Evolutionary conservation across 441 rosid genomes (phyloP).

Genomic region (Adansonia madagascariensis): DNA sequence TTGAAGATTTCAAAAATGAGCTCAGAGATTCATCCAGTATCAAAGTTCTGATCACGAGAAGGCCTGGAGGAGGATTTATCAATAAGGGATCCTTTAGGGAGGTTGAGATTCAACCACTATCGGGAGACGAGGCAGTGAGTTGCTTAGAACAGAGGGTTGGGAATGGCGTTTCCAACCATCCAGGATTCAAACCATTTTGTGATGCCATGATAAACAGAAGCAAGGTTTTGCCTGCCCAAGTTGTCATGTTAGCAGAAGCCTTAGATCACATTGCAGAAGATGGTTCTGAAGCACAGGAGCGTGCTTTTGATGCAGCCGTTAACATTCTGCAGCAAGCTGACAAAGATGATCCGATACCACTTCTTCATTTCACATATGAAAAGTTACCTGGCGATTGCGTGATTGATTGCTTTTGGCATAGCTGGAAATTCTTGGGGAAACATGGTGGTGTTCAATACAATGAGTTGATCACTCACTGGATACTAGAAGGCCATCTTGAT

Average conservation of each 20-base stretch:
- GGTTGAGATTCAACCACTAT: constrained; percentile 12
- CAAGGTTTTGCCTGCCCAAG: constrained; percentile 36
- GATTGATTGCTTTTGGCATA: constrained; percentile 57
- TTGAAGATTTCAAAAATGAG: not conserved
- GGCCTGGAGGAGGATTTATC: too few relatives aligned
- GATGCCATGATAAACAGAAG: constrained; percentile 27
- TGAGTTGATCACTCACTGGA: constrained; percentile 62
- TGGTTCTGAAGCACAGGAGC: not conserved
- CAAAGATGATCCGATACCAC: not conserved
- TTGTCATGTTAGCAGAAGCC: constrained; percentile 43
- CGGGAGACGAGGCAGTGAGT: not conserved
- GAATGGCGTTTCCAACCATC: not conserved
- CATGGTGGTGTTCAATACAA: constrained; percentile 47
- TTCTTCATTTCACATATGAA: constrained; percentile 1
- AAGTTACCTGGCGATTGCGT: constrained; percentile 11
- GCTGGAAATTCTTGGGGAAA: constrained; percentile 39
- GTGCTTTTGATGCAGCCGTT: constrained; percentile 2
- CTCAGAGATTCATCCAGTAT: not conserved
- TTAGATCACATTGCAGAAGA: constrained; percentile 18
- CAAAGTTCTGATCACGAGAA: constrained; percentile 37
- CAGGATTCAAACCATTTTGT: not conserved
- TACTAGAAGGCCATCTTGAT: constrained; percentile 64
- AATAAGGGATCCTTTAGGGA: not conserved
- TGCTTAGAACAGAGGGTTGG: not conserved
- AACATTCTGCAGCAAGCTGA: not conserved